Base-by-base conservation (phyloP, 2,329 filamentous ascomycete species). In the Acephala macrosclerotiorum region DNA sequence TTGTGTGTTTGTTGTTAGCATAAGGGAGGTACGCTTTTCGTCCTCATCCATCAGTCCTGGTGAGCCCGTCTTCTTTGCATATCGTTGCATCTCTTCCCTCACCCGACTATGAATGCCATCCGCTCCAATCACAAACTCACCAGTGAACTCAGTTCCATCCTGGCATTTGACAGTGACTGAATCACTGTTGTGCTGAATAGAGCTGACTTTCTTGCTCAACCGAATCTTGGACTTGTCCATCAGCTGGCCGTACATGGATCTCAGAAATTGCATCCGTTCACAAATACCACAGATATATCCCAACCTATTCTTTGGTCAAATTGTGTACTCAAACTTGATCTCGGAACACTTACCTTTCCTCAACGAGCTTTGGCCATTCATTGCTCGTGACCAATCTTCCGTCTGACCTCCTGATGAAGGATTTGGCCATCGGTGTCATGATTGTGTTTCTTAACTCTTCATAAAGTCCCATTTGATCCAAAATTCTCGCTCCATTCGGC, bases 381-480 rank as follows among this genome's bases (percentile, higher is more conserved):
- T 63, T 61, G 3, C 60, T 36, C 4, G 40, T 53, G 29, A 69
- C 58, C 25, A 68, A 53, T 18, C 59, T 68, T 5, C 68, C 71
- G 57, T 68, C 60, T 11, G 38, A 38, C 14, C 63, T 58, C 58
- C 66, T 61, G 7, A 65, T 22, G 29, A 51, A 66, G 4, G 51
- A 42, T 25, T 53, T 64, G n/a, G 36, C 58, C 47, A 66, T 60
- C 45, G 62, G 64, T 0, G 62, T 67, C 56, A 70, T 60, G 18
- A 71, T 64, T 5, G 42, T 35, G 2, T 60, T 36, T 20, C 59
- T 67, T 42, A 72, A 68, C 20, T 38, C 25, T 8, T 71, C 70
- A 63, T 68, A 70, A n/a, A 77, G 67, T 0, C 82, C 84, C 1
- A 87, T 70, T 69, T 87, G 85, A 65, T 86, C 84, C 1, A 86